A percentile compares a stretch with the other conserved stretches of the same genome.
Evolutionary conservation across 2,329 filamentous ascomycete genomes (phyloP).

Genomic region (Cladorrhinum sp.): DNA sequence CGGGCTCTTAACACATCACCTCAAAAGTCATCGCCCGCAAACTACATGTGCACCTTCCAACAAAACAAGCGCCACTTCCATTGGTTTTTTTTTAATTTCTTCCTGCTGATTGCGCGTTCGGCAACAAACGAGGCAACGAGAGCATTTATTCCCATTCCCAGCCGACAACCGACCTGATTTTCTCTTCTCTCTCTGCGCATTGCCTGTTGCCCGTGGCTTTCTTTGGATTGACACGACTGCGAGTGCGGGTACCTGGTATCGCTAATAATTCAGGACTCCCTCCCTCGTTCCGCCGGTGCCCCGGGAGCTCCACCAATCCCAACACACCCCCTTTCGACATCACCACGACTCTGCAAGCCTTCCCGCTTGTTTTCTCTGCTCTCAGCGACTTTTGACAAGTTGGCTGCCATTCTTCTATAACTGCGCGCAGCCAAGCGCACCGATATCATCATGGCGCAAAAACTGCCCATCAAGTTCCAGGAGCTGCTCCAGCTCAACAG

Average conservation of each 20-base stretch:
- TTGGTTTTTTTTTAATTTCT: constrained; percentile 13
- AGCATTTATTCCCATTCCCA: constrained; percentile 10
- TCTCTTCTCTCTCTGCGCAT: constrained; percentile 14
- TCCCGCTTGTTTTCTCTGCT: constrained; percentile 8
- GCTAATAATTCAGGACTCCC: constrained; percentile 21
- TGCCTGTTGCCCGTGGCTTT: constrained; percentile 11
- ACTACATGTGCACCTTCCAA: constrained; percentile 10
- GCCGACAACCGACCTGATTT: background rate
- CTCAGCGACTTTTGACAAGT: constrained; percentile 29
- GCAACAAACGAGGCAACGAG: constrained; percentile 10
- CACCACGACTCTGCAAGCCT: constrained; percentile 16
- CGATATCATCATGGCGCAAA: constrained; percentile 33
- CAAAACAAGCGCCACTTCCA: constrained; percentile 20
- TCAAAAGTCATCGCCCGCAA: constrained; percentile 22
- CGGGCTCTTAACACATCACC: constrained; percentile 27
- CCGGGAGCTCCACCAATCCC: constrained; percentile 23
- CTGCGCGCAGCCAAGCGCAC: constrained; percentile 34
- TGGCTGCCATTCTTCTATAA: constrained; percentile 27
- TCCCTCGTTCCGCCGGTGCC: constrained; percentile 16
- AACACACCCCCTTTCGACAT: constrained; percentile 24
- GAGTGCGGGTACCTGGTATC: constrained; percentile 15
- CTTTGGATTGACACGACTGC: constrained; percentile 17
- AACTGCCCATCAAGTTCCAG: constrained; percentile 40
- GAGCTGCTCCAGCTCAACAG: constrained; percentile 41
- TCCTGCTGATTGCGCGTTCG: constrained; percentile 11